These are phyloP conservation scores for Skeletonema potamos DNA, from an alignment of 108 stramenopile species.

Conservation along the genomic window DNA sequence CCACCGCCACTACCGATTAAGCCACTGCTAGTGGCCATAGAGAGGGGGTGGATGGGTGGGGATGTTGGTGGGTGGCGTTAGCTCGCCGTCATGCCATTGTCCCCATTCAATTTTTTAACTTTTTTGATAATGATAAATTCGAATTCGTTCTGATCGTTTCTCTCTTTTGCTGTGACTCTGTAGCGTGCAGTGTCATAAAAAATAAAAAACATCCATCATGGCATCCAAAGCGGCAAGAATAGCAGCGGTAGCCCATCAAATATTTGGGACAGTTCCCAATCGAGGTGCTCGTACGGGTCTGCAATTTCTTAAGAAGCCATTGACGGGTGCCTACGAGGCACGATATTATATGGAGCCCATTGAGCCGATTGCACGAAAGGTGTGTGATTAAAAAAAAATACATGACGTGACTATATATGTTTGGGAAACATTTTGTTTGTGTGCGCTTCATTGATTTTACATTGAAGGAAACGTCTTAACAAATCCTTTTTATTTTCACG, in stretches of 20 bases:
- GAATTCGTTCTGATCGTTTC: too few species aligned
- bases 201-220: constrained; percentile 25
- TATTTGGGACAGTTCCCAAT: constrained; percentile 79
- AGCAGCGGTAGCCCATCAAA: constrained; percentile 54
- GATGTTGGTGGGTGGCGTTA: neutral
- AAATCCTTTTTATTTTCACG: neutral
- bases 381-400: constrained; percentile 50
- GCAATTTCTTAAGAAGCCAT: constrained; percentile 59
- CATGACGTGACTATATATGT: too few species aligned
- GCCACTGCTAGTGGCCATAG: neutral
- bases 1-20: constrained; percentile 2
- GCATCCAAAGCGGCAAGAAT: constrained; percentile 52
- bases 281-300: constrained; percentile 58
- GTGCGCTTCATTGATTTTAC: constrained; percentile 2
- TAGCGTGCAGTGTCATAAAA: too few species aligned
- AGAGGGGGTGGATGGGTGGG: neutral
- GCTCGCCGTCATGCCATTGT: neutral
- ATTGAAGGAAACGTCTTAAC: neutral
- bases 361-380: constrained; percentile 68
- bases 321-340: constrained; percentile 63
- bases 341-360: constrained; percentile 79
- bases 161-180: too few species aligned
- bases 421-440: neutral
- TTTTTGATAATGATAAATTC: too few species aligned
- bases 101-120: too few species aligned